Evolutionary conservation across 345 rosid genomes (phyloP).

Genomic region (Sisymbrium irio): DNA sequence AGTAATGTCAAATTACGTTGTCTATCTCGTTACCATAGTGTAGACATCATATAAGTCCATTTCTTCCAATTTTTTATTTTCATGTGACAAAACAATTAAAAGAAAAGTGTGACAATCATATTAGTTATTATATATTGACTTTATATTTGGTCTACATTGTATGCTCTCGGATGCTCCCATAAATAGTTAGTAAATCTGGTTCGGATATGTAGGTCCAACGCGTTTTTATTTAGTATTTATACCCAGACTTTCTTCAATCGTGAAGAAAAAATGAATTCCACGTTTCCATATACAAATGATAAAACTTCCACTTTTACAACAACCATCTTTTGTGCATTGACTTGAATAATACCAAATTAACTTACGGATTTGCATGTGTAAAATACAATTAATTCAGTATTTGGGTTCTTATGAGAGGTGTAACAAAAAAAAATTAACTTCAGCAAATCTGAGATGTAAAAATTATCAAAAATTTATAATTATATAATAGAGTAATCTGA

Average conservation of each 20-base stretch:
- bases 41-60: not conserved
- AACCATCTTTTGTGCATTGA: not conserved
- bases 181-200: slow-evolving; percentile 4
- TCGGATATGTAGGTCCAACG: slow-evolving; percentile 25
- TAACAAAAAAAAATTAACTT: no score
- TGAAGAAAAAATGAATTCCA: not conserved
- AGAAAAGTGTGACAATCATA: not conserved
- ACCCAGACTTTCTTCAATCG: not conserved
- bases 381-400: not conserved
- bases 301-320: not conserved
- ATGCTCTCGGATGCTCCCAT: slow-evolving; percentile 3
- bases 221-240: slow-evolving; percentile 2
- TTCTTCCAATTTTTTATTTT: not conserved
- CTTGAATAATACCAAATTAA: not conserved
- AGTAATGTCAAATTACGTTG: no score
- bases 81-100: not conserved
- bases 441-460: no score
- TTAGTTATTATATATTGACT: slow-evolving; percentile 7
- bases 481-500: no score
- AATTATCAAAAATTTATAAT: no score
- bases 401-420: not conserved
- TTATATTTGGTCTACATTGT: not conserved
- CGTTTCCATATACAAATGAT: not conserved
- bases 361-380: not conserved
- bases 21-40: no score